Base-by-base conservation (phyloP, 805 yeast species). In the Saturnispora galanensis region DNA sequence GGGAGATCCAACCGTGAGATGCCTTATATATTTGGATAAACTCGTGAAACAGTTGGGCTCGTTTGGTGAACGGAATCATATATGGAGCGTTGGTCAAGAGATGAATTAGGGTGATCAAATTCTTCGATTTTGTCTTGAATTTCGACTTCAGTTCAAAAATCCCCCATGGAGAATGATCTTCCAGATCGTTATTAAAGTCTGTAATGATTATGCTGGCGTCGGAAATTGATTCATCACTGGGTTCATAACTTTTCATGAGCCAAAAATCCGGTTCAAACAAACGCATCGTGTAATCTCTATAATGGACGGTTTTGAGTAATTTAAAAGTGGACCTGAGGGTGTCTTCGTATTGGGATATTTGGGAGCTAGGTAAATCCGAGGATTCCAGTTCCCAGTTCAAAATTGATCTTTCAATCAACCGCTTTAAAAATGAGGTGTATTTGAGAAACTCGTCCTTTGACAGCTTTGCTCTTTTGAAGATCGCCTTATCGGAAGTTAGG, bases 31-130 rank as follows among this genome's bases (percentile, higher is more conserved):
- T 87, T 95, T 68, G 71, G 32, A 85, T 74, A 45, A 86, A 67
- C 10, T 67, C 59, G 48, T 83, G 84, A 56, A 90, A 85, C 1
- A 85, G 67, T 41, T 71, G 73, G 0, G 86, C 96, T 39, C 98
- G 69, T 31, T 75, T 73, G 18, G 73, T 71, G 59, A 90, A 90
- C 0, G 85, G 77, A 6, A 90, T 69, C 65, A 88, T 81, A 57
- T 84, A 90, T 3, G 97, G 96, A 3, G 81, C 65, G 41, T 76
- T 71, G 1, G 73, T 67, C 38, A 85, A 68, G 0, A 89, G 45
- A 68, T 72, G 10, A 67, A 68, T 39, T 77, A 67, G 5, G 80
- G 58, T 57, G 5, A 49, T 38, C 16, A 50, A 48, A 12, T 46
- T 52, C 35, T 49, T 51, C 15, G 49, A 44, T 5, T 53, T 48